Base-by-base conservation (phyloP, 2,329 filamentous ascomycete species). In the Beauveria sp. region DNA sequence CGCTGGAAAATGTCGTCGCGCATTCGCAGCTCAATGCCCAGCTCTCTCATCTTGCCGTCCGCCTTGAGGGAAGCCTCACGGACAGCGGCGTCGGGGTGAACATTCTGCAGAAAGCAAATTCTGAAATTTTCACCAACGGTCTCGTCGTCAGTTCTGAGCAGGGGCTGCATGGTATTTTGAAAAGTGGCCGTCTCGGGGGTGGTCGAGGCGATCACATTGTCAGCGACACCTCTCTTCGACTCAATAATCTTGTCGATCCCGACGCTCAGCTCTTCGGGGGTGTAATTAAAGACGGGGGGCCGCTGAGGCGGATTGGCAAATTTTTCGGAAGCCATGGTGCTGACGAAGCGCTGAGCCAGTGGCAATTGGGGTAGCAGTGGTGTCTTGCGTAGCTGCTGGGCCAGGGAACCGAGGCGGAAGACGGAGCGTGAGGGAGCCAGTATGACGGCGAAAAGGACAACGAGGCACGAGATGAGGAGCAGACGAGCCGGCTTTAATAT, bases 81-180 rank as follows among this genome's bases (percentile, higher is more conserved):
- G 52, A 95, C 78, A 59, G 80, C 81, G 64, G 82, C 80, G 68
- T 91, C 80, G 0, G 81, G 82, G 20, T 88, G 91, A 3, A 93
- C 88, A 65, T 90, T 86, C 70, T 92, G 88, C 73, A 93, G 93
- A 75, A 95, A 93, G 65, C 86, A 86, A 58, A 93, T 76, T 65
- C 92, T 92, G 63, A 86, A 81, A 53, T 80, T 75, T 64, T 81
- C 78, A 28, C 89, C 77, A 1, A 79, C 78, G 66, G 82, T 79
- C 47, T 79, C 70, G 72, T 93, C 89, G 75, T 92, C 88, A 68
- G 90, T 89, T 55, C 85, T 78, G 30, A 89, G 85, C 70, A 95
- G 86, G 20, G 91, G 91, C 34, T 79, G 75, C 56, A 85, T 71
- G 55, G 83, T 79, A n/a, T 79, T 78, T 58, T 76, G 73, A 67